Conservation (phyloP, 225 moss, liverwort and hornwort genomes). For the Polytrichum formosum region DNA sequence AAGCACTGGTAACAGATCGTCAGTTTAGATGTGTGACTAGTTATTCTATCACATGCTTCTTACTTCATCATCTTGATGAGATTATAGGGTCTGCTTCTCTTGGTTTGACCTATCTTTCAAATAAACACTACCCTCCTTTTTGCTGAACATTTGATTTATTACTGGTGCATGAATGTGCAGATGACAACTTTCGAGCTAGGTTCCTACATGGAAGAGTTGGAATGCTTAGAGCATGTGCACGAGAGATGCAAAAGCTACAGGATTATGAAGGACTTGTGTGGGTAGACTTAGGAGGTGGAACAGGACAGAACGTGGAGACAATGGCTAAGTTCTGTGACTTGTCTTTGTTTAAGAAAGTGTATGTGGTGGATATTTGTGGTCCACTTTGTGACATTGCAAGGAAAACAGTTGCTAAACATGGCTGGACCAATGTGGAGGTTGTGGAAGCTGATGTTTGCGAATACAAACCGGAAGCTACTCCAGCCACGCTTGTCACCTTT, state of each 20-base stretch:
- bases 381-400: constrained; percentile 83
- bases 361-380: constrained; percentile 87
- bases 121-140: no score
- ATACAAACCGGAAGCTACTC: constrained; percentile 51
- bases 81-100: no score
- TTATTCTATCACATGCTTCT: no score
- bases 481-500: constrained; percentile 79
- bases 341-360: constrained; percentile 72
- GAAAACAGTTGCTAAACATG: constrained; percentile 50
- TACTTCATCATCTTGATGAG: no score
- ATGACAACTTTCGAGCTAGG: constrained; percentile 82
- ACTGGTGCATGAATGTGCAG: constrained; percentile 31
- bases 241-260: constrained; percentile 57
- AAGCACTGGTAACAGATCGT: no score
- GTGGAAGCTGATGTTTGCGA: constrained; percentile 94
- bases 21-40: no score
- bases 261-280: constrained; percentile 59
- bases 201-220: constrained; percentile 73
- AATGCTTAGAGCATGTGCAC: constrained; percentile 68
- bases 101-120: no score
- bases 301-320: constrained; percentile 89
- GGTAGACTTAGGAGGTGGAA: constrained; percentile 97
- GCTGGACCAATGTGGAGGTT: constrained; percentile 88
- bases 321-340: constrained; percentile 69
- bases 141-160: no score